phyloP scores from a whole-genome alignment of 2,329 filamentous ascomycete species.

The Sclerotinia nivalis region DNA sequence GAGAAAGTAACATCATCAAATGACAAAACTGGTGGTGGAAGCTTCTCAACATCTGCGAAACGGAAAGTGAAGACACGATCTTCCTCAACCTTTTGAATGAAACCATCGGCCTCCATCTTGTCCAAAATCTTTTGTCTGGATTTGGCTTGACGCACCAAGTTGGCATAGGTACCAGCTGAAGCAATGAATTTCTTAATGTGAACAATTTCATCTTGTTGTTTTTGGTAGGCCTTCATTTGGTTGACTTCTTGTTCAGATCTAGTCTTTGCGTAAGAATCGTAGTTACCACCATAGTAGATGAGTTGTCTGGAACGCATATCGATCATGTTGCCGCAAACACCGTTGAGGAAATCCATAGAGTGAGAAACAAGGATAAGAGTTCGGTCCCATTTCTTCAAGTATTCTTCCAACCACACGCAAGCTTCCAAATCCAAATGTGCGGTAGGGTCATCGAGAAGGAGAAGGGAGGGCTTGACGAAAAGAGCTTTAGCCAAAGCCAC shows the following conservation, averaged over 20 bases:
- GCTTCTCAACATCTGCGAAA: constrained; percentile 98
- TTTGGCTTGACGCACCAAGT: constrained; percentile 98
- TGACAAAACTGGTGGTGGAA: constrained; percentile 94
- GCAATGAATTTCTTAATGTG: constrained; percentile 99
- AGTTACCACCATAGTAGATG: constrained; percentile 99
- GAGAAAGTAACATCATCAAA: constrained; percentile 98
- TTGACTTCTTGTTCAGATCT: constrained; percentile 92
- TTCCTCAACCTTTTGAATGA: constrained; percentile 84
- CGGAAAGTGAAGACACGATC: constrained; percentile 96
- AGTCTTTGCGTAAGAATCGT: constrained; percentile 97
- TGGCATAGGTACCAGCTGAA: constrained; percentile 98
- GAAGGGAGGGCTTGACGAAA: constrained; percentile 94
- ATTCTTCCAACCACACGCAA: constrained; percentile 99
- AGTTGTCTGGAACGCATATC: constrained; percentile 92
- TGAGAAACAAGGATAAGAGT: constrained; percentile 96
- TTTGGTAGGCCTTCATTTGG: constrained; percentile 98
- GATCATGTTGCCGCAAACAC: constrained; percentile 97
- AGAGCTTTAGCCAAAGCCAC: constrained; percentile 95
- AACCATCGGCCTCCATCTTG: constrained; percentile 99
- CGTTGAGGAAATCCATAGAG: constrained; percentile 98
- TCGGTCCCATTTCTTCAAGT: constrained; percentile 99
- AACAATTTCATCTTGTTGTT: constrained; percentile 98
- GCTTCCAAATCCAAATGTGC: constrained; percentile 99
- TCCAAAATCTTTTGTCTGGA: constrained; percentile 99
- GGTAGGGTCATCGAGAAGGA: constrained; percentile 96